Base-by-base conservation (phyloP, 2,329 filamentous ascomycete genomes). In the Cladophialophora psammophila region DNA sequence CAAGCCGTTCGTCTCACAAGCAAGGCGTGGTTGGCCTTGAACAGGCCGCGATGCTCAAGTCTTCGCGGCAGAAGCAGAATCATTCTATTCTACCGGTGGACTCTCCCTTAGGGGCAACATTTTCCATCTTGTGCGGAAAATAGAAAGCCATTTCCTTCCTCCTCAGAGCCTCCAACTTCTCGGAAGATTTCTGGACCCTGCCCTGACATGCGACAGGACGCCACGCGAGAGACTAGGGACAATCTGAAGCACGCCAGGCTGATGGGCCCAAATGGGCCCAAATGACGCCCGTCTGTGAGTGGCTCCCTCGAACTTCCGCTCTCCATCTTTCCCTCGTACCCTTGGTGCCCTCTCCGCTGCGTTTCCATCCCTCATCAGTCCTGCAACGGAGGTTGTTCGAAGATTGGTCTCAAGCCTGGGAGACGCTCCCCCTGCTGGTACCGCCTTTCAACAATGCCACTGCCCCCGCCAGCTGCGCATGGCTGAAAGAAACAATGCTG, bases 231-330 rank as follows among this genome's bases (percentile, higher is more conserved):
- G 45, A 34, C 68, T 68, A 70, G 64, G 52, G 40, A 40, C 20
- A 68, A 70, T 54, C 66, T 70, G 68, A 70, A 70, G 65, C 68
- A 70, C 68, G 64, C 68, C 66, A 70, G 57, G 48, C 60, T n/a
- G 38, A 42, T 32, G 42, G 42, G 38, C 56, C 42, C 32, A 45
- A 35, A 42, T 15, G 20, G 36, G 40, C 60, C 56, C 54, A 63
- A 36, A 50, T 34, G 38, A n/a, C 52, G 12, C 35, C 54, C 32
- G n/a, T 8, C 56, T 48, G 42, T 66, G 55, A 70, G 40, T 70
- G 68, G 68, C 40, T 57, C 59, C 50, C 60, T 60, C 53, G 10
- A 67, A 20, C n/a, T n/a, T 35, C 59, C 59, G 15, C 59, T 53
- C 59, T 38, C 59, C 45, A 40, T 61, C 48, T 32, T 53, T 20